A percentile compares a stretch with the other conserved stretches of the same genome.
Conservation (phyloP, 306 rosid species). For the Cicer yamashitae region DNA sequence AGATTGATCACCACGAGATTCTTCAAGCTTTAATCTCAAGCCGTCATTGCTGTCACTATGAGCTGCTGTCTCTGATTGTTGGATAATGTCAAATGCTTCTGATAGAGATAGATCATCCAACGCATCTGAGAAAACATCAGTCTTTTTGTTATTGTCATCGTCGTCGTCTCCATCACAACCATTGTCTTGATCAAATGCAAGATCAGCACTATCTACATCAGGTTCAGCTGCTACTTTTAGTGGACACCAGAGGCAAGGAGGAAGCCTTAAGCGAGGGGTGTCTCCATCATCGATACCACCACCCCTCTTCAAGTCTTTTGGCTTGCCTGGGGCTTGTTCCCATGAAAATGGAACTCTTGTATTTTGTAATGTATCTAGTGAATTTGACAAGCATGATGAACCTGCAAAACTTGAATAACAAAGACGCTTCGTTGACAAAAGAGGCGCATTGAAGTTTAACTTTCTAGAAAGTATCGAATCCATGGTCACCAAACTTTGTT, state of each 20-base stretch:
- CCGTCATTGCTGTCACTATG: slow-evolving; percentile 32
- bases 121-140: slow-evolving; percentile 53
- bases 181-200: slow-evolving; percentile 33
- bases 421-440: slow-evolving; percentile 68
- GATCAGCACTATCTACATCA: slow-evolving; percentile 31
- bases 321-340: slow-evolving; percentile 77
- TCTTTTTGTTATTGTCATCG: neutral
- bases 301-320: slow-evolving; percentile 46
- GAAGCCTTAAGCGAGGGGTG: slow-evolving; percentile 68
- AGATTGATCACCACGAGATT: slow-evolving; percentile 54
- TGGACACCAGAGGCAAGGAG: slow-evolving; percentile 65
- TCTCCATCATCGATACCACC: slow-evolving; percentile 21
- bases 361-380: slow-evolving; percentile 7
- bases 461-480: slow-evolving; percentile 55
- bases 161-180: slow-evolving; percentile 42
- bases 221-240: slow-evolving; percentile 26
- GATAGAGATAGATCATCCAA: slow-evolving; percentile 70
- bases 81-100: slow-evolving; percentile 77
- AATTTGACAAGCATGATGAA: slow-evolving; percentile 30
- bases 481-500: slow-evolving; percentile 29
- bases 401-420: slow-evolving; percentile 27
- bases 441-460: slow-evolving; percentile 73
- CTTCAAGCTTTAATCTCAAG: slow-evolving; percentile 56
- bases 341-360: slow-evolving; percentile 78
- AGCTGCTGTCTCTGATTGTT: slow-evolving; percentile 50